Evolutionary conservation across 2,329 filamentous ascomycete species (phyloP).

Genomic region (Trichoderma endophyticum): DNA sequence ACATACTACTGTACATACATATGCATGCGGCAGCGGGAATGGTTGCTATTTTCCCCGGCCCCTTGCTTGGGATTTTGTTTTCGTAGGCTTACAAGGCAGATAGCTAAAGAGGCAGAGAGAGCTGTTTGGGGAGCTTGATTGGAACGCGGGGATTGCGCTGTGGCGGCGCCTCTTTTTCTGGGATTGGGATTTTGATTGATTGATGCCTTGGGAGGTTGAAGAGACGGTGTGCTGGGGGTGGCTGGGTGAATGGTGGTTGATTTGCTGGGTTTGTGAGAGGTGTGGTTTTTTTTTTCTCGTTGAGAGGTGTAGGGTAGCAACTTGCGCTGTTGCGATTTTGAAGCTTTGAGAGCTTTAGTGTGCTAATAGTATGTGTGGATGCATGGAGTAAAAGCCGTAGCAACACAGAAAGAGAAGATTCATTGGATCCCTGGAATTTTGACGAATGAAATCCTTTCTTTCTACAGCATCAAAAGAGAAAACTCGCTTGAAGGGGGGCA

Average conservation of each 20-base stretch:
- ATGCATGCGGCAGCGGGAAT: not conserved
- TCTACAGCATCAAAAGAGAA: not conserved
- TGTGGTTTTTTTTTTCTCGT: not conserved
- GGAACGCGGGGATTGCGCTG: not conserved
- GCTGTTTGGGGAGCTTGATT: not conserved
- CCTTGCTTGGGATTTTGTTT: not conserved
- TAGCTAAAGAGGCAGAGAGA: not conserved
- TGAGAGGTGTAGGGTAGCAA: not conserved
- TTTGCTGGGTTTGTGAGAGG: not conserved
- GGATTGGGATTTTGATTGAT: not conserved
- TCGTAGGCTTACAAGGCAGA: constrained; percentile 7
- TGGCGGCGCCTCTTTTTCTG: constrained; percentile 9
- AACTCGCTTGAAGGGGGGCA: not conserved
- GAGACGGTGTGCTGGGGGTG: not conserved
- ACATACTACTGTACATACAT: not conserved
- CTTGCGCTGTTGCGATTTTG: not conserved
- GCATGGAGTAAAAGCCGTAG: not conserved
- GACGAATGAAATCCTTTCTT: not conserved
- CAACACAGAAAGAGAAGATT: not conserved
- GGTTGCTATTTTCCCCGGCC: not conserved
- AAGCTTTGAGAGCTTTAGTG: not conserved
- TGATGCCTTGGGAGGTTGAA: not conserved
- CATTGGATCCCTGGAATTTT: not conserved
- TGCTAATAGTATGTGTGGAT: not conserved
- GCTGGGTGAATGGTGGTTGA: not conserved